Evolutionary conservation across 805 yeast species (phyloP), one percentile per base, ranked within the genome.

Genomic region (Barnettozyma pratensis): DNA sequence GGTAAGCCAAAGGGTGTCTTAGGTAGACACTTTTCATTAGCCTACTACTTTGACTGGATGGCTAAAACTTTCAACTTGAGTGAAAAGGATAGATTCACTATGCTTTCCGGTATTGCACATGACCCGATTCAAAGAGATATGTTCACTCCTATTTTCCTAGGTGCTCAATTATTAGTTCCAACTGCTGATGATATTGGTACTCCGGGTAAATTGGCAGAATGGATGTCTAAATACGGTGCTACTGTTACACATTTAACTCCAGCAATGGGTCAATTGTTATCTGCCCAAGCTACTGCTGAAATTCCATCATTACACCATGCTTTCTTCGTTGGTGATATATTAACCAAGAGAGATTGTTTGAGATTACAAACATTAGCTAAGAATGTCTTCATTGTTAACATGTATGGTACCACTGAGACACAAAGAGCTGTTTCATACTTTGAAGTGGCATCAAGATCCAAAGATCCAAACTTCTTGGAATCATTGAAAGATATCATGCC

Each of bases 21-120:
- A 51, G 99, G 99, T 45, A 87, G 99, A 71, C 99, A 94, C 64
- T 95, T 83, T 69, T 92, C 98, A 0, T 73, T 94, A 52, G 96
- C 99, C 3, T 94, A 94, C 72, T 94, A 94, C 70, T 94, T 94
- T 79, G 96, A 96, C 36, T 94, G 99, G 99, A 94, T 94, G 99
- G 76, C 97, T 19, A 69, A 87, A 66, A 79, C 84, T 41, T 94
- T 94, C 61, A 80, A 83, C 34, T 76, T 94, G 37, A 76, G 86
- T 39, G 85, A 78, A 47, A 76, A 81, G 35, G 99, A 95, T 67
- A 85, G 75, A 62, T 94, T 94, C 73, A 94, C 99, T 25, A 94
- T 94, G 99, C 77, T 94, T 52, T 87, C 96, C 7, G 99, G 99
- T 62, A 94, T 94, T 66, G 99, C 99, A 0, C 99, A 94, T 66